Percentiles rank a stretch among this genome's conserved stretches.
Evolutionary conservation across 1,284 basidiomycete genomes (phyloP).

Genomic region (Exsudoporus floridanus): DNA sequence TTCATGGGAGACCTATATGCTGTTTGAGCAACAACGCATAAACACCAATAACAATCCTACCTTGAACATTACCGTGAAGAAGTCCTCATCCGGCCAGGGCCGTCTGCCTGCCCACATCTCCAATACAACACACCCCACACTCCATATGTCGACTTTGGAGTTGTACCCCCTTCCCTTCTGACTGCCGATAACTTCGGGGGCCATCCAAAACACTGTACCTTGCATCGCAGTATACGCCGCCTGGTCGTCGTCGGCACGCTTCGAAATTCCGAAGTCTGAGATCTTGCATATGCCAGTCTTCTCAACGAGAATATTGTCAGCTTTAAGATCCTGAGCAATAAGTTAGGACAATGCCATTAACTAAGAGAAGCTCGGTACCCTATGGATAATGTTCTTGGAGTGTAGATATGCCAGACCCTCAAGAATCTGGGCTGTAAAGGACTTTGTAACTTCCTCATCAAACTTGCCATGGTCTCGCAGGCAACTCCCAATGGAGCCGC

Average conservation of each 20-base stretch:
- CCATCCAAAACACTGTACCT: constrained; percentile 99
- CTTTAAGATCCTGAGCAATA: constrained; percentile 81
- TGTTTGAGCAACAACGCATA: constrained; percentile 8
- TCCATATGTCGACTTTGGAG: constrained; percentile 98
- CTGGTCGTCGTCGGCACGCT: constrained; percentile 84
- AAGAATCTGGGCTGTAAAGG: constrained; percentile 91
- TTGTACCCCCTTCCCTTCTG: constrained; percentile 83
- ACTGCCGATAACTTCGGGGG: constrained; percentile 90
- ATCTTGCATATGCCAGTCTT: constrained; percentile 95
- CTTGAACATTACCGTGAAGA: constrained; percentile 92
- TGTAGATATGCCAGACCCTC: constrained; percentile 93
- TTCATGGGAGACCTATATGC: constrained; percentile 70
- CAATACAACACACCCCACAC: constrained; percentile 92
- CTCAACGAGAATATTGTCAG: constrained; percentile 97
- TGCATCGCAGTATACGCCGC: constrained; percentile 88
- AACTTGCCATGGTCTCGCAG: constrained; percentile 92
- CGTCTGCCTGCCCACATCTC: constrained; percentile 98
- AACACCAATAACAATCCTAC: constrained; percentile 42
- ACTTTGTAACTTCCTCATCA: constrained; percentile 89
- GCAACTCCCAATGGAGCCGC: constrained; percentile 93
- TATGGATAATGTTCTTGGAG: constrained; percentile 86
- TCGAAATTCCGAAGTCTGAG: constrained; percentile 97
- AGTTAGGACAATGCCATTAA: constrained; percentile 6
- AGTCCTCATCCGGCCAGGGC: constrained; percentile 91
- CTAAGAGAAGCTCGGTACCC: constrained; percentile 49